Evolutionary conservation across 2,329 filamentous ascomycete genomes (phyloP), one percentile per base, ranked within the genome.

Genomic region (Blastomyces percursus): DNA sequence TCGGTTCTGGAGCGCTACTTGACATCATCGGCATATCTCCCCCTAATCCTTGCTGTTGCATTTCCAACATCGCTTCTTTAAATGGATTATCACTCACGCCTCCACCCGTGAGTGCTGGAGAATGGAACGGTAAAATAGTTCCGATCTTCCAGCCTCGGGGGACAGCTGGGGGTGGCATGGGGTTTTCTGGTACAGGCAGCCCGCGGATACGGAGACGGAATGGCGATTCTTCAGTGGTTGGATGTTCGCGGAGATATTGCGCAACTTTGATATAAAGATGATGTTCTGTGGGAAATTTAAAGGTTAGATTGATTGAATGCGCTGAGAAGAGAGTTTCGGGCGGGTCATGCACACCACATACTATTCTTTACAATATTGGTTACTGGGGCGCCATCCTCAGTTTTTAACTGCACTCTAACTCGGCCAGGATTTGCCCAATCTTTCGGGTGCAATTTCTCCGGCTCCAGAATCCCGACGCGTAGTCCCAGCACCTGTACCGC

Each of bases 371-470:
- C 79, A 38, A 76, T 77, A 32, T 76, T 69, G 65, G 81, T 82
- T 46, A 80, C 70, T 55, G 76, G 71, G 65, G 76, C 76, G 42
- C 83, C 83, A 64, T 74, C 70, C 54, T 84, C 80, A 66, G 82
- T 73, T 62, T 79, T 87, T 62, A 96, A 79, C 71, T 87, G 78
- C 59, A 97, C 85, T 69, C 90, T 86, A 66, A 97, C 90, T 64
- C 94, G 83, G 3, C 94, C 94, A 14, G 94, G 94, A 78, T 99
- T 99, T 62, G 88, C 87, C 94, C 94, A 99, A 79, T 99, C 94
- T 78, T 94, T 93, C 7, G 94, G 94, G 76, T 99, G 94, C 64
- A 86, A 83, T 80, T 96, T 96, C 72, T 89, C 88, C 0, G 92
- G 90, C 78, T 99, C 94, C 74, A 96, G 88, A 50, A 50, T 21